phyloP scores from a whole-genome alignment of 805 yeast genomes.

The Wickerhamomyces canadensis region DNA sequence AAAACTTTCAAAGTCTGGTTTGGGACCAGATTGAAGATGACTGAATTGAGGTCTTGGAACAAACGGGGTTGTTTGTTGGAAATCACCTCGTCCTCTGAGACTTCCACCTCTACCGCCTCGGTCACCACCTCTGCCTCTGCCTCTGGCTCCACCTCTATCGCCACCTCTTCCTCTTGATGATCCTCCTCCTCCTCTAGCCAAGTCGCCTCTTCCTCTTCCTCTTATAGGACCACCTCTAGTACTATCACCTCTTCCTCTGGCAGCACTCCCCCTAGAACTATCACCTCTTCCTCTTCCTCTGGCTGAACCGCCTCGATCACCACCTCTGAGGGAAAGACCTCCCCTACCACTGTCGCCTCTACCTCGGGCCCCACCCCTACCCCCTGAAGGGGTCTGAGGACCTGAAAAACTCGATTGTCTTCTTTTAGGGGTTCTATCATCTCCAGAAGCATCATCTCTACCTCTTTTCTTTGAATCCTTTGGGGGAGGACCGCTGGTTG shows the following conservation, averaged over 20 bases:
- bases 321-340: no score
- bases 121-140: not conserved
- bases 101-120: not conserved
- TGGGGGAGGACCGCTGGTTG: not conserved
- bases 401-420: not conserved
- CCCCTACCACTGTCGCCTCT: no score
- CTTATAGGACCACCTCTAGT: not conserved
- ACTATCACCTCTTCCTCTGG: not conserved
- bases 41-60: conserved; percentile 1
- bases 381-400: no score
- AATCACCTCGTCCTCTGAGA: not conserved
- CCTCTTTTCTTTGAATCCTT: no score
- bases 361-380: no score
- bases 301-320: no score
- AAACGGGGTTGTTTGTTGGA: conserved; percentile 2
- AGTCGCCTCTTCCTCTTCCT: conserved; percentile 7
- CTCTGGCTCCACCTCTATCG: conserved; percentile 1
- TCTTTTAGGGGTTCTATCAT: not conserved
- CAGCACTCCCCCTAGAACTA: not conserved
- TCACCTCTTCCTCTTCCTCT: no score
- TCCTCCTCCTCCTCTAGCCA: not conserved
- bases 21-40: not conserved
- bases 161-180: conserved; percentile 3
- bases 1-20: not conserved
- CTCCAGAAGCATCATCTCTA: not conserved